Conservation (phyloP, 768 basidiomycete genomes). For the Suillus occidentalis region DNA sequence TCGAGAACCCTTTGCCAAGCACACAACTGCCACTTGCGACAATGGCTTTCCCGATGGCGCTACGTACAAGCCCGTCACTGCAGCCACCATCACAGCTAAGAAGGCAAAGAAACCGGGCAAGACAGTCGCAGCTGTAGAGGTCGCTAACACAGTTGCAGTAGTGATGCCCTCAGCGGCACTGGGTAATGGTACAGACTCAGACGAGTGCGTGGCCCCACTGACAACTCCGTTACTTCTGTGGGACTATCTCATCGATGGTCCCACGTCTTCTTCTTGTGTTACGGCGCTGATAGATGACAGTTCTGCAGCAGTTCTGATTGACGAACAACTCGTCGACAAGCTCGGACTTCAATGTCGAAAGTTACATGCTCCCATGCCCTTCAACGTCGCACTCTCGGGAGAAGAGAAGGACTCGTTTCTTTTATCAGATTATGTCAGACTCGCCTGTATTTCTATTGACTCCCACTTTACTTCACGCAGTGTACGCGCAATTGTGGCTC, state of each 20-base stretch:
- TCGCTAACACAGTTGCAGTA: not conserved
- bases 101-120: fast-evolving
- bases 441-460: not conserved
- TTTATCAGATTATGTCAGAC: not conserved
- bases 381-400: not conserved
- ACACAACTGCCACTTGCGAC: not conserved
- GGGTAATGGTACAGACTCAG: not conserved
- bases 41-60: not conserved
- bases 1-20: not conserved
- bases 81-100: not conserved
- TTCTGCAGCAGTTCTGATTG: not conserved
- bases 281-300: not conserved
- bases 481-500: conserved; percentile 25
- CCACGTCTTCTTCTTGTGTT: not conserved
- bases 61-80: not conserved
- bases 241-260: not conserved
- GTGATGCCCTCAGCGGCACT: not conserved
- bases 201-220: not conserved
- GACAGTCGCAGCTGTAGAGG: not conserved
- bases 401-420: not conserved
- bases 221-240: not conserved
- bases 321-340: not conserved
- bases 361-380: not conserved
- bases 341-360: not conserved
- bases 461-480: not conserved